Base-by-base conservation (phyloP, 2,329 filamentous ascomycete species). In the Didymella pinodella region DNA sequence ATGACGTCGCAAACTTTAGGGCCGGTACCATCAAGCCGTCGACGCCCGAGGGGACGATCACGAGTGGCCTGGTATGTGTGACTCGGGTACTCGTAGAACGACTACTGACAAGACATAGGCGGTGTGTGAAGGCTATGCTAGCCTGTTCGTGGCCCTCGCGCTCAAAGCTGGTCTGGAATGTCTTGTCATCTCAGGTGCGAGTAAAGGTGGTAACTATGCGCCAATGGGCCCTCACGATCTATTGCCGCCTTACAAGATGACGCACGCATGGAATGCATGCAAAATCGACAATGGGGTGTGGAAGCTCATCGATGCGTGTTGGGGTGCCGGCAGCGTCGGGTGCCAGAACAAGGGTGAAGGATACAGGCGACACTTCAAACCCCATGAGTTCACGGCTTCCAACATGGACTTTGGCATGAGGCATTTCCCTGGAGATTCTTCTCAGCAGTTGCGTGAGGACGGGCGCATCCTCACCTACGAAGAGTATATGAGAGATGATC, bases 251-350 rank as follows among this genome's bases (percentile, higher is more conserved):
- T 84, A 83, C 20, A 80, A 88, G 51, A 68, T 85, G 0, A 83
- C 86, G 1, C 94, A 98, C 76, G 94, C 95, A 0, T 97, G 95
- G 95, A 97, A 97, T 71, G 93, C 91, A 0, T 92, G 97, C 7
- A 85, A 87, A 50, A 92, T 98, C 58, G 94, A 98, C 68, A 86
- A 88, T 26, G 92, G 91, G 2, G 86, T 88, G 64, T 98, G 94
- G 94, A 97, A 97, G 77, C 84, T 98, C 1, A 80, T 98, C 48
- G 95, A 99, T 71, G 79, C 90, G 0, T 98, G 94, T 74, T 99
- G 95, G 95, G 95, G 95, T 38, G 92, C 94, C 0, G 94, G 94
- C 2, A 82, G 86, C 62, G 78, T 96, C 8, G 66, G 69, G 5
- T 70, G 66, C 28, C 63, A 54, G 26, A 63, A 63, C 12, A 63